Evolutionary conservation across 192 early-diverging fungal species (phyloP).

Genomic region (Bifiguratus adelaidae): DNA sequence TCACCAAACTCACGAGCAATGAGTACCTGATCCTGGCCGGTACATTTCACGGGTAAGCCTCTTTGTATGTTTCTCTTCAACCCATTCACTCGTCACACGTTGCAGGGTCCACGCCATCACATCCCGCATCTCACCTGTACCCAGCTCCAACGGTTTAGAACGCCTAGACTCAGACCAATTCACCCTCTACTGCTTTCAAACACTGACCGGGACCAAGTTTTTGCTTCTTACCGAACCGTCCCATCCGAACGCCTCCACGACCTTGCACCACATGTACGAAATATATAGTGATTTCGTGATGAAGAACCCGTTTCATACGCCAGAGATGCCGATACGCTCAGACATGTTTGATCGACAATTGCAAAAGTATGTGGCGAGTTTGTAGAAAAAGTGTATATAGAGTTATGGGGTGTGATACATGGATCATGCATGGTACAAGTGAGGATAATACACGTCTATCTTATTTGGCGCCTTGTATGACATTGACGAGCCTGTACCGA

Average conservation of each 20-base stretch:
- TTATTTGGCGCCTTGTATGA: not conserved
- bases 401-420: not conserved
- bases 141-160: slow-evolving; percentile 77
- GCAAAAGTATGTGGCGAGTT: slow-evolving; percentile 47
- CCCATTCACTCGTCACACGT: not conserved
- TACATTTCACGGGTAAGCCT: slow-evolving; percentile 83
- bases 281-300: slow-evolving; percentile 94
- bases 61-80: not conserved
- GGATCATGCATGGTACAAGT: not conserved
- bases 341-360: slow-evolving; percentile 89
- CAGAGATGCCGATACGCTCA: slow-evolving; percentile 96
- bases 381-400: slow-evolving; percentile 2
- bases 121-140: slow-evolving; percentile 81
- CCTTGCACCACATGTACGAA: slow-evolving; percentile 64
- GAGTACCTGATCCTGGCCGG: slow-evolving; percentile 97
- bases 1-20: slow-evolving; percentile 81
- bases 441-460: too few species aligned
- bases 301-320: slow-evolving; percentile 98
- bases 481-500: not conserved
- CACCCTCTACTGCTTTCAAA: slow-evolving; percentile 89
- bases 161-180: slow-evolving; percentile 87
- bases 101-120: slow-evolving; percentile 91
- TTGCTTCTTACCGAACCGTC: slow-evolving; percentile 78
- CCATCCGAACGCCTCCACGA: slow-evolving; percentile 55
- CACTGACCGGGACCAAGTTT: slow-evolving; percentile 93